Evolutionary conservation across 352 stramenopile genomes (phyloP), one percentile per base, ranked within the genome.

Genomic region (Phytophthora hibernalis): DNA sequence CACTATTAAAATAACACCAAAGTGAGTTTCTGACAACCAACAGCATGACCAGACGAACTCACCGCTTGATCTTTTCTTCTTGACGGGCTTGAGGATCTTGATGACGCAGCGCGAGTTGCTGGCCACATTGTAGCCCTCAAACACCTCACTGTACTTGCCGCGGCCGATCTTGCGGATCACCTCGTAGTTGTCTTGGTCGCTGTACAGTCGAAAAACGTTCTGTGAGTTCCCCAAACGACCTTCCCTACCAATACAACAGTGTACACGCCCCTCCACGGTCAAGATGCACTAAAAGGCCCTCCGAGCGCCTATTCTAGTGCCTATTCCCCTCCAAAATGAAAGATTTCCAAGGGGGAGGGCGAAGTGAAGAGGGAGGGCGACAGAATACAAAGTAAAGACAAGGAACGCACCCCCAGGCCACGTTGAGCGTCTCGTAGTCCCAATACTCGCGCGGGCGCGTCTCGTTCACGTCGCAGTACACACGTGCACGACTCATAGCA

Each of bases 71-170:
- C 86, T 99, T 85, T 99, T 99, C 89, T 99, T 99, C 91, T 99
- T 99, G n/a, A 99, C 97, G 13, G 98, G 98, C 82, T 99, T 99
- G 49, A 99, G 89, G 72, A 99, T 99, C 88, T 99, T 99, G 65
- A 99, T 98, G n/a, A 99, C 97, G 76, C 97, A 99, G 66, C 98
- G 98, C 33, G 87, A 93, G 67, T 98, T 98, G 75, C 97, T 99
- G 18, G 82, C 79, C 22, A 99, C 89, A 68, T 99, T 99, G 71
- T 98, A 95, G n/a, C 98, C 98, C 68, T 98, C 92, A 65, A 99
- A 98, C 51, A 99, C 97, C 70, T 99, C 98, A 61, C 90, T 98
- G 82, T 99, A 99, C 87, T 99, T 99, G 61, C 98, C 98, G 35
- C 98, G 87, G 16, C 97, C 98, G 65, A 99, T 99, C 87, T 99